Evolutionary conservation across 768 basidiomycete genomes (phyloP), one percentile per base, ranked within the genome.

Genomic region (Macrolepiota albuminosa): DNA sequence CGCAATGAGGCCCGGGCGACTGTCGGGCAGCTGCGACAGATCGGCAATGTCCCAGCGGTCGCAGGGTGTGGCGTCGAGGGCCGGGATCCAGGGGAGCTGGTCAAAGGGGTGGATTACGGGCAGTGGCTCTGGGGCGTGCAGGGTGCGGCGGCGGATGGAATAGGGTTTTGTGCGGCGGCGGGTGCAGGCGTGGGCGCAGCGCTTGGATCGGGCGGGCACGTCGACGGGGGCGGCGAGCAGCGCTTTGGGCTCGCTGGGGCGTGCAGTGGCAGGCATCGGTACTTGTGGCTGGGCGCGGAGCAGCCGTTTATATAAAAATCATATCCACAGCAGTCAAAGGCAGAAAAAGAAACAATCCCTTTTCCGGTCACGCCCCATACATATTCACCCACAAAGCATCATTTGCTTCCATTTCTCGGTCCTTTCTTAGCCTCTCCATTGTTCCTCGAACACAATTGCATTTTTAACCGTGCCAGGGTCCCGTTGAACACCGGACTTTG

Each of bases 61-160:
- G 59, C 66, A 64, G 55, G 80, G 75, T 14, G 79, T 74, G 6
- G 72, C 60, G 54, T 88, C 83, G 53, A 88, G 73, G 8, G 81
- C 76, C 29, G 85, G 76, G 55, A 87, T 84, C 87, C 87, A 89
- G 4, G 87, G 85, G 10, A 89, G 79, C 31, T 78, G 74, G 73
- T 89, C 87, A 68, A 89, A 87, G 4, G 68, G 57, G 48, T 77
- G 76, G 36, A 64, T 52, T 21, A 75, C 54, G 16, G 76, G 56
- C 36, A 4, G 11, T 70, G 73, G 46, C 63, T 68, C 34, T 65
- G 63, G 18, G 68, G 59, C 46, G 29, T 37, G 56, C 11, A 10
- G 34, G 34, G 14, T 2, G 16, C 11, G 49, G 33, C 39, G 48
- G 16, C 49, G 56, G 1, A 1, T 1, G 0, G 57, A 40, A 31